phyloP scores from a whole-genome alignment of 345 rosid species.

The Euphorbia tirucalli region DNA sequence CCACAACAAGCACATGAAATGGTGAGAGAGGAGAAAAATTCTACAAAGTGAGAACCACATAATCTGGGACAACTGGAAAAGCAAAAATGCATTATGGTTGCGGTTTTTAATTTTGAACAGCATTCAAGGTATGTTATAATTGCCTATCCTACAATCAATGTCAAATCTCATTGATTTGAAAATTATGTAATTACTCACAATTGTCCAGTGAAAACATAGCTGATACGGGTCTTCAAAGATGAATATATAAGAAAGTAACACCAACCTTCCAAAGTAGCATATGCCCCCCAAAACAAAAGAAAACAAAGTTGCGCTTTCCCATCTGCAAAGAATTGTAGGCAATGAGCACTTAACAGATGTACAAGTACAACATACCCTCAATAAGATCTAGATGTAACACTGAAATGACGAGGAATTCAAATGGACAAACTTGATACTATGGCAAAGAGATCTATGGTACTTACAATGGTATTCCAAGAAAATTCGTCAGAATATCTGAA shows the following conservation, averaged over 20 bases:
- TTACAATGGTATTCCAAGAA: constrained; percentile 79
- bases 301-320: constrained; percentile 82
- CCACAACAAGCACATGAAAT: too few relatives aligned
- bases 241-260: background rate
- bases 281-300: constrained; percentile 68
- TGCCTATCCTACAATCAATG: too few relatives aligned
- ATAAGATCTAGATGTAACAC: background rate
- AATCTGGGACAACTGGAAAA: too few relatives aligned
- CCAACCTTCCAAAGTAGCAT: constrained; percentile 91
- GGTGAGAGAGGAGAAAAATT: too few relatives aligned
- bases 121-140: too few relatives aligned
- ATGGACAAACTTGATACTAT: background rate
- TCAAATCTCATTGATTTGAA: too few relatives aligned
- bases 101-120: too few relatives aligned
- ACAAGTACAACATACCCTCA: background rate
- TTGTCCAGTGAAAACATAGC: background rate
- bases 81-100: too few relatives aligned
- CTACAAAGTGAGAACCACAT: too few relatives aligned
- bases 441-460: constrained; percentile 20
- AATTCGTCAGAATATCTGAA: constrained; percentile 73
- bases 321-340: constrained; percentile 60
- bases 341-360: constrained; percentile 31
- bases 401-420: background rate
- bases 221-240: background rate
- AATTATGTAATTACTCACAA: background rate